These are phyloP conservation scores for Cytospora schulzeri DNA, from an alignment of 2,329 filamentous ascomycete genomes.

Conservation along the genomic window DNA sequence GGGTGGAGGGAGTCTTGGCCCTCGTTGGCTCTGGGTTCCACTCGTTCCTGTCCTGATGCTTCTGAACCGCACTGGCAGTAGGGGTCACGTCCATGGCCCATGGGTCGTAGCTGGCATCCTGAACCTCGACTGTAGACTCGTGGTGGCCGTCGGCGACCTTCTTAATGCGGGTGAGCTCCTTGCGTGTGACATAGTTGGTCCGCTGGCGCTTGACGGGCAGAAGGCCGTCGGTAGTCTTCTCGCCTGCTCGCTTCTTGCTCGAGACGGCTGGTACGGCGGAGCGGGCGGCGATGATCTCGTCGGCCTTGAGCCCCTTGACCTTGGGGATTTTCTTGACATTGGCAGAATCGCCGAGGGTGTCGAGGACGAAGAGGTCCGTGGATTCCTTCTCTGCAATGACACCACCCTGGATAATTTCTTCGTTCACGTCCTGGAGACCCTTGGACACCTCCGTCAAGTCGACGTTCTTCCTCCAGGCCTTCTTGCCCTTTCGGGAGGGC, in stretches of 20 bases:
- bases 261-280: constrained; percentile 81
- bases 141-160: constrained; percentile 76
- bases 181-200: constrained; percentile 78
- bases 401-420: constrained; percentile 90
- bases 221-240: constrained; percentile 72
- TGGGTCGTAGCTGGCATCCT: constrained; percentile 74
- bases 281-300: constrained; percentile 86
- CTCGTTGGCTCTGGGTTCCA: constrained; percentile 16
- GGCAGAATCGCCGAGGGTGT: constrained; percentile 69
- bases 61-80: constrained; percentile 39
- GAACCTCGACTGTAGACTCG: constrained; percentile 54
- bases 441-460: constrained; percentile 84
- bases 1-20: constrained; percentile 68
- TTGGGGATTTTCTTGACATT: constrained; percentile 66
- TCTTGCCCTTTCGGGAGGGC: constrained; percentile 94
- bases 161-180: constrained; percentile 78
- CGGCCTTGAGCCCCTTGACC: constrained; percentile 80
- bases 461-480: constrained; percentile 98
- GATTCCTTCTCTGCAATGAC: constrained; percentile 82
- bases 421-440: constrained; percentile 80
- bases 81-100: constrained; percentile 57
- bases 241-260: constrained; percentile 72
- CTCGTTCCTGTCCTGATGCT: constrained; percentile 56
- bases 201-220: constrained; percentile 74
- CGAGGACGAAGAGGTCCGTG: constrained; percentile 82